A percentile compares a stretch with the other conserved stretches of the same genome.
Conservation (phyloP, 768 basidiomycete species). For the Boletus fagicola region DNA sequence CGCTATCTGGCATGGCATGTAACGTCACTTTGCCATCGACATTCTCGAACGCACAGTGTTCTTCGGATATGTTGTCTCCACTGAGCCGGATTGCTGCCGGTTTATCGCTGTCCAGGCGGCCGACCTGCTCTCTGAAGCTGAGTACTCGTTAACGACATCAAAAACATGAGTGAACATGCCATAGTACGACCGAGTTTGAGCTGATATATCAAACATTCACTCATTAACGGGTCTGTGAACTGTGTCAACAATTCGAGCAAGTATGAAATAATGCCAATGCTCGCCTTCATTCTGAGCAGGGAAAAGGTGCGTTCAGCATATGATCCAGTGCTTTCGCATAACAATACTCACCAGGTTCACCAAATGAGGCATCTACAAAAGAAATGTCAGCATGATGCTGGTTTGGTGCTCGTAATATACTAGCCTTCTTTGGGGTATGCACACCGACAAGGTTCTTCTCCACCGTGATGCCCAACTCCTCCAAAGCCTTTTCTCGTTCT, state of each 20-base stretch:
- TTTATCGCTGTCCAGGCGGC: constrained; percentile 80
- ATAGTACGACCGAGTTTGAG: constrained; percentile 82
- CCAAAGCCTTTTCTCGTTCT: constrained; percentile 95
- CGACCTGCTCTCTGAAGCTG: constrained; percentile 52
- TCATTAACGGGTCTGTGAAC: constrained; percentile 85
- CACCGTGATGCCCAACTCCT: constrained; percentile 96
- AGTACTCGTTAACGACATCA: constrained; percentile 9
- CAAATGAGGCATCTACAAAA: constrained; percentile 80
- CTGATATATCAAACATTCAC: constrained; percentile 92
- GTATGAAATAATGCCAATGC: constrained; percentile 15
- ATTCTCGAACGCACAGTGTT: constrained; percentile 93
- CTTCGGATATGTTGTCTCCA: constrained; percentile 86
- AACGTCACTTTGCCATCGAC: constrained; percentile 80
- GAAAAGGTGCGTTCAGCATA: constrained; percentile 16
- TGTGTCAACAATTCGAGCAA: constrained; percentile 6
- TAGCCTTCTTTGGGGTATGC: constrained; percentile 92
- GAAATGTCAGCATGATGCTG: constrained; percentile 10
- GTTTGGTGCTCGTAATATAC: constrained; percentile 4
- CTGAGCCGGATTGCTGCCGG: constrained; percentile 88
- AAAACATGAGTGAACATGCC: constrained; percentile 39
- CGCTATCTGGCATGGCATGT: constrained; percentile 73
- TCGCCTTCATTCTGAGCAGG: constrained; percentile 65
- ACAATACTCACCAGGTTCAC: constrained; percentile 77
- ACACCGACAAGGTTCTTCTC: constrained; percentile 97
- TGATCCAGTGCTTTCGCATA: neutral